These are phyloP conservation scores for Monosporascus sp. DNA, from an alignment of 2,329 filamentous ascomycete genomes.

Conservation along the genomic window DNA sequence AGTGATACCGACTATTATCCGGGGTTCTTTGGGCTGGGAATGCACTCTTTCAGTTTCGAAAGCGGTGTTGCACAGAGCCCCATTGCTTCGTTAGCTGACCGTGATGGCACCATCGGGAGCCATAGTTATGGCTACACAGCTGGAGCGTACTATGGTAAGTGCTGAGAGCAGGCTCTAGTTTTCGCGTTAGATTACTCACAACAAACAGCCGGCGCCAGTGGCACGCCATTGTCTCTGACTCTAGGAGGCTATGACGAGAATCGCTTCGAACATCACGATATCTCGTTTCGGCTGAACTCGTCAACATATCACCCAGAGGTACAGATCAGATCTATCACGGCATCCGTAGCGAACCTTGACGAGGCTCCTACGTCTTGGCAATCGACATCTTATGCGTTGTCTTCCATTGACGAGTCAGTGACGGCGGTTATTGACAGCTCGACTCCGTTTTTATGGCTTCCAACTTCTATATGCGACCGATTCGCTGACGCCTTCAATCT, in stretches of 20 bases:
- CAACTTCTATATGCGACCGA: slow-evolving; percentile 52
- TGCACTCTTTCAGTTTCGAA: slow-evolving; percentile 48
- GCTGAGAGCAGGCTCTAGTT: background rate
- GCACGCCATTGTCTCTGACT: slow-evolving; percentile 53
- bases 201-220: slow-evolving; percentile 27
- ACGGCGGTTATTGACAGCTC: slow-evolving; percentile 57
- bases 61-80: slow-evolving; percentile 44
- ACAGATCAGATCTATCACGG: slow-evolving; percentile 53
- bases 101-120: slow-evolving; percentile 59
- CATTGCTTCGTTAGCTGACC: slow-evolving; percentile 53
- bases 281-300: slow-evolving; percentile 52
- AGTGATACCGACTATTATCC: slow-evolving; percentile 52
- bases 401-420: slow-evolving; percentile 41
- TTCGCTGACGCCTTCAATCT: slow-evolving; percentile 62
- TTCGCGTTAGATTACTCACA: slow-evolving; percentile 17
- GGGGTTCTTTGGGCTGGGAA: slow-evolving; percentile 53
- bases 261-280: slow-evolving; percentile 56
- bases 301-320: slow-evolving; percentile 52
- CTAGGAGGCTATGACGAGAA: slow-evolving; percentile 66
- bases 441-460: slow-evolving; percentile 60
- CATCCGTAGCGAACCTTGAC: slow-evolving; percentile 28
- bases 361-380: slow-evolving; percentile 34
- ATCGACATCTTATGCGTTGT: slow-evolving; percentile 32
- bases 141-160: slow-evolving; percentile 65
- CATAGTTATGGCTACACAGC: slow-evolving; percentile 73